These are phyloP conservation scores for Erysimum cheiri DNA, from an alignment of 441 rosid species.

Conservation along the genomic window DNA sequence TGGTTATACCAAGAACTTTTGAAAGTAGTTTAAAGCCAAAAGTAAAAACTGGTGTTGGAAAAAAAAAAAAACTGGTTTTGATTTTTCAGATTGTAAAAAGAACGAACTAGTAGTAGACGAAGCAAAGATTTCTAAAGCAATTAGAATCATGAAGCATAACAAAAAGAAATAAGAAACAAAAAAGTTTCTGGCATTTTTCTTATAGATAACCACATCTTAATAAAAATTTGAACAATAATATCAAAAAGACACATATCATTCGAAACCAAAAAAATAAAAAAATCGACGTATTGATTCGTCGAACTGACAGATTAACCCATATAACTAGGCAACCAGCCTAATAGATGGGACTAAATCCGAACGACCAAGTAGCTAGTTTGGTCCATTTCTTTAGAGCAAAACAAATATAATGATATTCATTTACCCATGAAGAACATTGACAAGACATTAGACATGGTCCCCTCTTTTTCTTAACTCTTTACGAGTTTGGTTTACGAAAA, in stretches of 20 bases:
- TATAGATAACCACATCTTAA: background rate
- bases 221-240: background rate
- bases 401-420: background rate
- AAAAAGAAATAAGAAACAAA: too few species aligned
- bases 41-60: too few species aligned
- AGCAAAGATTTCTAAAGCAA: too few species aligned
- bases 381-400: background rate
- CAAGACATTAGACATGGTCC: conserved; percentile 6
- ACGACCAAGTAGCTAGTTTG: conserved; percentile 10
- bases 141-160: too few species aligned
- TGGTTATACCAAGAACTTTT: too few species aligned
- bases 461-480: conserved; percentile 3
- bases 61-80: too few species aligned
- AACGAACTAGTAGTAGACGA: too few species aligned
- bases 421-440: background rate
- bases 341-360: background rate
- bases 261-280: too few species aligned
- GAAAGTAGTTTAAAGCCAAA: too few species aligned
- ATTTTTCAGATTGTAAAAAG: too few species aligned
- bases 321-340: background rate
- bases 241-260: background rate
- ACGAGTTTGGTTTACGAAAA: conserved; percentile 13
- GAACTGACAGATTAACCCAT: background rate
- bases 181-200: too few species aligned
- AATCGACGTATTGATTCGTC: background rate